Conservation (phyloP, 495 filamentous ascomycete genomes). For the Lasiosphaeria hispida region DNA sequence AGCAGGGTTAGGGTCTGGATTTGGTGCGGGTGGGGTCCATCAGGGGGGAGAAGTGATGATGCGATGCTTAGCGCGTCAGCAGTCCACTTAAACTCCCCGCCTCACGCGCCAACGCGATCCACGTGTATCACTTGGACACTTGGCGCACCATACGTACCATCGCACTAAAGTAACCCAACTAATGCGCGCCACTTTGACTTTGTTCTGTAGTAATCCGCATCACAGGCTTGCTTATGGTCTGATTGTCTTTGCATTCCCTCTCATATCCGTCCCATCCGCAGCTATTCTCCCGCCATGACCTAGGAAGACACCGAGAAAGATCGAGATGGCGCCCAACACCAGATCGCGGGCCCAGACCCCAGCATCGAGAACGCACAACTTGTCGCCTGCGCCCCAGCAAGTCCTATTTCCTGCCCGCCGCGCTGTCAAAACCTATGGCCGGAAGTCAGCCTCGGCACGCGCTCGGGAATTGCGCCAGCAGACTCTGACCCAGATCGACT, state of each 20-base stretch:
- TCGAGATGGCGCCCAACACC: slow-evolving; percentile 34
- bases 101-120: slow-evolving; percentile 9
- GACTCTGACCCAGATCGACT: slow-evolving; percentile 52
- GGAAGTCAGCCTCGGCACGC: slow-evolving; percentile 26
- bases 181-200: background rate
- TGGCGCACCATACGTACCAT: background rate
- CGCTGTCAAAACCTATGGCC: slow-evolving; percentile 40
- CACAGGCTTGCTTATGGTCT: background rate
- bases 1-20: slow-evolving; percentile 1
- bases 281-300: background rate
- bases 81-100: slow-evolving; percentile 1
- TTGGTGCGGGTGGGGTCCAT: background rate
- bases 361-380: slow-evolving; percentile 36
- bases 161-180: background rate
- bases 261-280: background rate
- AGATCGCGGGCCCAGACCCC: slow-evolving; percentile 24
- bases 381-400: slow-evolving; percentile 39
- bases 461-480: slow-evolving; percentile 33
- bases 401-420: slow-evolving; percentile 36
- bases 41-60: background rate
- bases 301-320: background rate
- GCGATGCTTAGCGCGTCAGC: too few species aligned
- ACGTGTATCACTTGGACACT: slow-evolving; percentile 3
- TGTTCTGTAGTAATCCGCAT: background rate
- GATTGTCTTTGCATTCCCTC: background rate